phyloP scores from a whole-genome alignment of 1,139 yeast genomes.

The Nadsonia commutata region DNA sequence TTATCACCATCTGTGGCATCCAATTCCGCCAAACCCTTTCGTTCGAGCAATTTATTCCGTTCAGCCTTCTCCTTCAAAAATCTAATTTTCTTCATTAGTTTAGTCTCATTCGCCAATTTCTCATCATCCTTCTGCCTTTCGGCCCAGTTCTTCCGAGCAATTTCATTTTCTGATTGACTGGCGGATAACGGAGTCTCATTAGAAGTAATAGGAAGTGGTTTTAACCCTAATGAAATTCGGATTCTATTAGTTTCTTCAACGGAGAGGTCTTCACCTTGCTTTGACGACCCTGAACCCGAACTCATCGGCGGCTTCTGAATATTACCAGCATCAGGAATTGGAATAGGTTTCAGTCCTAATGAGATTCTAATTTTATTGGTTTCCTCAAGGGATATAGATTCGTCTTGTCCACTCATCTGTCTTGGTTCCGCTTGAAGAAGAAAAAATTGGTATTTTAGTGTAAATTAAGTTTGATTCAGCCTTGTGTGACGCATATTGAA shows the following conservation, averaged over 20 bases:
- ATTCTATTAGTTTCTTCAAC: conserved; percentile 24
- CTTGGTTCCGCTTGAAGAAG: too few species aligned
- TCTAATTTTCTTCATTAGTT: conserved; percentile 8
- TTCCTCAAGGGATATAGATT: conserved; percentile 21
- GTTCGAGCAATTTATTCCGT: conserved; percentile 15
- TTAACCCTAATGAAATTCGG: conserved; percentile 22
- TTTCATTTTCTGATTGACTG: conserved; percentile 10
- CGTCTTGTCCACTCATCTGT: too few species aligned
- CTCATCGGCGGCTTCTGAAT: conserved; percentile 1
- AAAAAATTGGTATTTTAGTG: too few species aligned
- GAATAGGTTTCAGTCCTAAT: conserved; percentile 25
- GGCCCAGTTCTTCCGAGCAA: conserved; percentile 22
- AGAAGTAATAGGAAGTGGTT: conserved; percentile 18
- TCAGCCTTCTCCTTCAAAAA: conserved; percentile 16
- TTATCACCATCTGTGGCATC: conserved; percentile 11
- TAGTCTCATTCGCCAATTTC: conserved; percentile 6
- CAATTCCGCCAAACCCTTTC: conserved; percentile 18
- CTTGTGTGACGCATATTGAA: too few species aligned
- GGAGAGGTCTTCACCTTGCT: conserved; percentile 11
- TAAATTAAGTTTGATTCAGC: too few species aligned
- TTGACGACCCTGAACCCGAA: conserved; percentile 4
- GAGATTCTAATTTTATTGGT: conserved; percentile 23
- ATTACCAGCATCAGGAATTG: conserved; percentile 11
- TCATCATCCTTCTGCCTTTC: conserved; percentile 13
- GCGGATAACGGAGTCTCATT: background rate